Evolutionary conservation across 352 stramenopile genomes (phyloP).

Genomic region (Phytophthora fragariae): DNA sequence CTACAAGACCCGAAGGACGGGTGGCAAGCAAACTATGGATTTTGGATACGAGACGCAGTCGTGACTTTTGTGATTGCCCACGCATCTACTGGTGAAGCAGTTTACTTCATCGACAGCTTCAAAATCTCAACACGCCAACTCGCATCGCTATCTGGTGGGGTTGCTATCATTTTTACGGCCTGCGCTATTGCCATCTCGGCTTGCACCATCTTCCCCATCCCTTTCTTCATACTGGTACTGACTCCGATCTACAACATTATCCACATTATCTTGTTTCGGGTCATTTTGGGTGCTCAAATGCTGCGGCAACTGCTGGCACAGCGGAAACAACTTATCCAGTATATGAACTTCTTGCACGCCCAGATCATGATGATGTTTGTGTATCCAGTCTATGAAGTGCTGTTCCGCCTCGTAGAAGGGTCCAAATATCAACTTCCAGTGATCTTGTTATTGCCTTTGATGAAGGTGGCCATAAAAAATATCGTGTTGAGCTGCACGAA

Average conservation of each 20-base stretch:
- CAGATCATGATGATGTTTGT: slow-evolving; percentile 18
- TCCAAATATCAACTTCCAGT: not conserved
- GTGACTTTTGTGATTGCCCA: slow-evolving; percentile 1
- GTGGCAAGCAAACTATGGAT: slow-evolving; percentile 29
- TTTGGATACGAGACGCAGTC: slow-evolving; percentile 24
- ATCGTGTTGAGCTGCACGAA: not conserved
- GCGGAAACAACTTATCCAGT: not conserved
- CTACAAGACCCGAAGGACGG: slow-evolving; percentile 17
- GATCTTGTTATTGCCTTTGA: not conserved
- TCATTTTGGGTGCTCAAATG: not conserved
- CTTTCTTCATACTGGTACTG: not conserved
- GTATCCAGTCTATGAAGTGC: slow-evolving; percentile 13
- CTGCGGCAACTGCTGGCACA: not conserved
- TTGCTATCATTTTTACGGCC: not conserved
- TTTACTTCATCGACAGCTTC: not conserved
- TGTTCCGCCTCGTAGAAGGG: not conserved
- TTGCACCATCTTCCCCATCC: not conserved
- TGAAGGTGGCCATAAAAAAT: not conserved
- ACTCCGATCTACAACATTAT: not conserved
- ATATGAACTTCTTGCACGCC: not conserved
- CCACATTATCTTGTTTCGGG: not conserved
- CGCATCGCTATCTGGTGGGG: not conserved
- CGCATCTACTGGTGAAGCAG: not conserved
- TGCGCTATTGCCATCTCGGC: not conserved
- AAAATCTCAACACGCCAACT: not conserved